phyloP scores from a whole-genome alignment of 2,329 filamentous ascomycete species.

The Diaporthe vaccinii region DNA sequence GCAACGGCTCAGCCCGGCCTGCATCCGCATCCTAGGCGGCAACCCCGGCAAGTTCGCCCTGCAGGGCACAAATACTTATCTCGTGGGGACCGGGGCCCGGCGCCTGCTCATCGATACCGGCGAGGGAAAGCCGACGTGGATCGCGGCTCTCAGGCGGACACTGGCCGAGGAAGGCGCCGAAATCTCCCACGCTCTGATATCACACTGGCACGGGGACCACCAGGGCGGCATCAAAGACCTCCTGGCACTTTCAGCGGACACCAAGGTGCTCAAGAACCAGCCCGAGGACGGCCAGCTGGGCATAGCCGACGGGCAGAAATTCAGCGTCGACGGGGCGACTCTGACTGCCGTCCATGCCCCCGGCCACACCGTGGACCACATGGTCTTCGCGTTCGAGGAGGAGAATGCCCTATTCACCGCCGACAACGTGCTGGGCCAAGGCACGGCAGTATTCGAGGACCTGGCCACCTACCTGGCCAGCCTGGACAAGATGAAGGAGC shows the following conservation, averaged over 20 bases:
- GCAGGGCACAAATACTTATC: constrained; percentile 93
- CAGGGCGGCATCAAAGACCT: constrained; percentile 81
- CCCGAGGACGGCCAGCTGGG: constrained; percentile 57
- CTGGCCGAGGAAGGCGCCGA: constrained; percentile 77
- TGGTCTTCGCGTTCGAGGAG: constrained; percentile 72
- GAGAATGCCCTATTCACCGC: constrained; percentile 80
- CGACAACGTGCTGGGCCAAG: constrained; percentile 81
- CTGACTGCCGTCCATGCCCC: constrained; percentile 75
- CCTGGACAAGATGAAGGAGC: constrained; percentile 69
- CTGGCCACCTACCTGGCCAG: constrained; percentile 72
- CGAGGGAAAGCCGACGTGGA: constrained; percentile 84
- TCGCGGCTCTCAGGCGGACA: constrained; percentile 72
- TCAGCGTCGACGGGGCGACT: constrained; percentile 67
- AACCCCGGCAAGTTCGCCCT: constrained; percentile 88
- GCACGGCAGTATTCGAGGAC: constrained; percentile 80
- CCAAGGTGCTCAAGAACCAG: constrained; percentile 72
- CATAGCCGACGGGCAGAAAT: constrained; percentile 62
- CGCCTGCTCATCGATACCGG: constrained; percentile 93
- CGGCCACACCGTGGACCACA: constrained; percentile 80
- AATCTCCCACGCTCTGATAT: constrained; percentile 80
- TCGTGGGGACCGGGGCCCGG: constrained; percentile 80
- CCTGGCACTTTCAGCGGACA: constrained; percentile 70
- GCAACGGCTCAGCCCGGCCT: constrained; percentile 81
- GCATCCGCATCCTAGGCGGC: constrained; percentile 87
- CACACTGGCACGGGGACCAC: constrained; percentile 95